Percentiles rank a stretch among this genome's conserved stretches.
Evolutionary conservation across 139 green algal species (phyloP).

Genomic region (Chlorokybus atmophyticus): DNA sequence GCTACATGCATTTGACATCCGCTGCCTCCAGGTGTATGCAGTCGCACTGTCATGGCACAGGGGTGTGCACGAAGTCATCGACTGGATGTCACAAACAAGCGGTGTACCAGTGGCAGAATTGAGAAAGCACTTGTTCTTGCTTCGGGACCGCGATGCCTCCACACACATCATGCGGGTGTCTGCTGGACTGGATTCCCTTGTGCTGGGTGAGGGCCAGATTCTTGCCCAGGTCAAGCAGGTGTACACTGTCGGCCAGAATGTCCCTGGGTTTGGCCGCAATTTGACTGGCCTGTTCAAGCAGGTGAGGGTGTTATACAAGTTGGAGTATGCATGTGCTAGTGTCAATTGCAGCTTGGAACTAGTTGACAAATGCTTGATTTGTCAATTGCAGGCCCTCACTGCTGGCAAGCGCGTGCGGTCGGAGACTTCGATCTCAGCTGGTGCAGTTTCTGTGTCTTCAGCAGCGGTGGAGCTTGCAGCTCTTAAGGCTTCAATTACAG

Average conservation of each 20-base stretch:
- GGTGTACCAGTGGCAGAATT: slow-evolving; percentile 86
- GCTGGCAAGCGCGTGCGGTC: slow-evolving; percentile 88
- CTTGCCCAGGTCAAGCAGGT: slow-evolving; percentile 82
- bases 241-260: slow-evolving; percentile 59
- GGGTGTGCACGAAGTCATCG: slow-evolving; percentile 87
- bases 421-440: slow-evolving; percentile 86
- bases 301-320: too few species aligned
- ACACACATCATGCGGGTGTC: slow-evolving; percentile 85
- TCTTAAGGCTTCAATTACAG: slow-evolving; percentile 79
- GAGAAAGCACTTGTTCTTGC: slow-evolving; percentile 86
- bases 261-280: slow-evolving; percentile 83
- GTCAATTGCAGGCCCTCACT: slow-evolving; percentile 89
- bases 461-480: slow-evolving; percentile 92
- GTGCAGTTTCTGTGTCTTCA: slow-evolving; percentile 82
- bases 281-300: slow-evolving; percentile 95
- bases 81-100: slow-evolving; percentile 81
- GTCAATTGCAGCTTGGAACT: too few species aligned
- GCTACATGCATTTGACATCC: too few species aligned
- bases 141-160: slow-evolving; percentile 89
- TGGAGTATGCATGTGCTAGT: too few species aligned
- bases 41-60: slow-evolving; percentile 87
- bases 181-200: slow-evolving; percentile 87
- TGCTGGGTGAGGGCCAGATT: slow-evolving; percentile 98
- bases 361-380: too few species aligned
- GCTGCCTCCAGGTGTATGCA: slow-evolving; percentile 90